phyloP scores from a whole-genome alignment of 2,329 filamentous ascomycete genomes.

The Chrysoporthe austroafricana region DNA sequence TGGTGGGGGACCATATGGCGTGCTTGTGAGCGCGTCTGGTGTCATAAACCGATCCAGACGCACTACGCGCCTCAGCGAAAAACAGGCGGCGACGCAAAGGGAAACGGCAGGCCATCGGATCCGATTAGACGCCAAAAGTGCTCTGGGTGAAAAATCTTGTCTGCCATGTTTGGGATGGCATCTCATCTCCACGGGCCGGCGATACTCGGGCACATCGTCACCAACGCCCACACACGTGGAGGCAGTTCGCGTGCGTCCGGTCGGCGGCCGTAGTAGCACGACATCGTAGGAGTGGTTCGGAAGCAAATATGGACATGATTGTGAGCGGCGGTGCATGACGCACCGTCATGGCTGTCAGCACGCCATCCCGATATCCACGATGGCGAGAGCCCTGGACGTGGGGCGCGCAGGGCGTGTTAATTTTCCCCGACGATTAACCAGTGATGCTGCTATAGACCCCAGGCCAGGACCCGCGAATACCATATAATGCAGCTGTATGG shows the following conservation, averaged over 20 bases:
- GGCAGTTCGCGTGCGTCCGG: background rate
- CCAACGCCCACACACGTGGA: background rate
- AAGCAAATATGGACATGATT: background rate
- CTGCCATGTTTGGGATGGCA: background rate
- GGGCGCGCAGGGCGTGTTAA: conserved; percentile 7
- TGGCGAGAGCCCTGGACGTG: background rate
- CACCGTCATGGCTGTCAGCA: conserved; percentile 13
- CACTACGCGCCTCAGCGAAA: background rate
- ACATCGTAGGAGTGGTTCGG: background rate
- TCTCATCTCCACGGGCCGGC: background rate
- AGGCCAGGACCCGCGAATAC: background rate
- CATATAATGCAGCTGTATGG: conserved; percentile 15
- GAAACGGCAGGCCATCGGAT: background rate
- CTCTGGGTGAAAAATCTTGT: background rate
- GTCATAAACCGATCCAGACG: conserved; percentile 11
- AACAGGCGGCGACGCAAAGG: background rate
- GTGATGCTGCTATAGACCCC: background rate
- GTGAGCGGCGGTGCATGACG: background rate
- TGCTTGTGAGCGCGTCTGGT: conserved; percentile 26
- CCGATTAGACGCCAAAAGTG: background rate
- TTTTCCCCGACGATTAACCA: background rate
- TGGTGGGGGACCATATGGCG: conserved; percentile 24
- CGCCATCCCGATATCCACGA: conserved; percentile 15
- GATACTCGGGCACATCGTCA: background rate
- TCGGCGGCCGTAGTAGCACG: background rate